phyloP scores from a whole-genome alignment of 306 rosid genomes.

The Prinsepia uniflora region DNA sequence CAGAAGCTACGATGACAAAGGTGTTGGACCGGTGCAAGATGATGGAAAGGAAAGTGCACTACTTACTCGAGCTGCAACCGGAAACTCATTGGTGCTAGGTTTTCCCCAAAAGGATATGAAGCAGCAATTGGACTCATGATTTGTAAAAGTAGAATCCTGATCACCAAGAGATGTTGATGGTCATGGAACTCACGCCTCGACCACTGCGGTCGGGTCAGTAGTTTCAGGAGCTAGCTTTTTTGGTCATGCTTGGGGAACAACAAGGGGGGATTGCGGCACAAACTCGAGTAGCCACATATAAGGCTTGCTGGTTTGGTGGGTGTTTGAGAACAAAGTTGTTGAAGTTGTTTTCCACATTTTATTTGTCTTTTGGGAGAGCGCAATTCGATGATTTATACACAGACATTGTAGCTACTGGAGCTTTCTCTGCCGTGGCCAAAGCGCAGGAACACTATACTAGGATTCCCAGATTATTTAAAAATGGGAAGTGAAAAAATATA shows the following conservation, averaged over 20 bases:
- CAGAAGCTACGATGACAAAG: constrained; percentile 46
- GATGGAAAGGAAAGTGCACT: constrained; percentile 67
- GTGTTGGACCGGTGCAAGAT: constrained; percentile 35
- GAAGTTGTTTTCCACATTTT: constrained; percentile 54
- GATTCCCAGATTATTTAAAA: constrained; percentile 52
- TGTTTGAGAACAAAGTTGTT: constrained; percentile 62
- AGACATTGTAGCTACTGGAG: constrained; percentile 52
- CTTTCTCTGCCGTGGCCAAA: constrained; percentile 54
- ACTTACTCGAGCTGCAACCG: constrained; percentile 51
- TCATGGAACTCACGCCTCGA: constrained; percentile 73
- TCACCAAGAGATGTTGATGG: constrained; percentile 72
- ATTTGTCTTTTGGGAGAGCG: constrained; percentile 60
- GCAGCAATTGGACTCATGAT: constrained; percentile 36
- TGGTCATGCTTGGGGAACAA: constrained; percentile 60
- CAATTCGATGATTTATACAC: constrained; percentile 17
- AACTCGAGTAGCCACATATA: constrained; percentile 64
- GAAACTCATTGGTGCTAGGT: constrained; percentile 70
- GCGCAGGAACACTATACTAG: constrained; percentile 77
- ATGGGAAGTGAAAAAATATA: constrained; percentile 56
- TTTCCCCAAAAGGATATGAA: constrained; percentile 49
- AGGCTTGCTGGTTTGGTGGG: constrained; percentile 63
- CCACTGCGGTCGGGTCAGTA: constrained; percentile 62
- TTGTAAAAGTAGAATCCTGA: constrained; percentile 39
- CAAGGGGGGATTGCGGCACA: constrained; percentile 67
- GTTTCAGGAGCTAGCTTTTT: constrained; percentile 61